A percentile compares a stretch with the other conserved stretches of the same genome.
Evolutionary conservation across 352 stramenopile genomes (phyloP).

Genomic region (Aphanomyces astaci): DNA sequence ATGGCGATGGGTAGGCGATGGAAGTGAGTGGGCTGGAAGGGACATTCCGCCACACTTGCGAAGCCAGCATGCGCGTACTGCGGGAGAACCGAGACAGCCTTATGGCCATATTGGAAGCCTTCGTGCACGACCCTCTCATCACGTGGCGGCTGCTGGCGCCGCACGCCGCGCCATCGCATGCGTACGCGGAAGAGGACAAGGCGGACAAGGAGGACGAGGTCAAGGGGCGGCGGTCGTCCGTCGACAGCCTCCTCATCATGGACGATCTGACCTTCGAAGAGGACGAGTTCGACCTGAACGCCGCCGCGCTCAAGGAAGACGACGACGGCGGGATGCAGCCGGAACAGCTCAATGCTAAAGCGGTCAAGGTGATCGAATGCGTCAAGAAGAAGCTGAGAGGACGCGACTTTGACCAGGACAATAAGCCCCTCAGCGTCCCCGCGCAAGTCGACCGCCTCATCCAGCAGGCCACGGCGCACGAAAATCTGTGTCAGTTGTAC

Average conservation of each 20-base stretch:
- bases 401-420: conserved; percentile 92
- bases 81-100: conserved; percentile 98
- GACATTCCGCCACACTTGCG: conserved; percentile 98
- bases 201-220: conserved; percentile 22
- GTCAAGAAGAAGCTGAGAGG: conserved; percentile 99
- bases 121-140: conserved; percentile 99
- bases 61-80: conserved; percentile 97
- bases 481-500: conserved; percentile 99
- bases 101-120: conserved; percentile 99
- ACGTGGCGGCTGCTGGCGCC: conserved; percentile 95
- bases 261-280: conserved; percentile 5
- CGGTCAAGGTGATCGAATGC: conserved; percentile 93
- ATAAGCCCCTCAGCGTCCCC: conserved; percentile 69
- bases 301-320: neutral
- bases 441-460: conserved; percentile 98
- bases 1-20: conserved; percentile 97
- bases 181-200: conserved; percentile 31
- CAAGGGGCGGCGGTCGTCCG: conserved; percentile 7
- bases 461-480: conserved; percentile 95
- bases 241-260: conserved; percentile 6
- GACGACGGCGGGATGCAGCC: neutral
- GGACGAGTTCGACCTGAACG: conserved; percentile 1
- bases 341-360: conserved; percentile 81
- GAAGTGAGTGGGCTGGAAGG: conserved; percentile 99
- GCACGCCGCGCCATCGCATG: conserved; percentile 64